Base-by-base conservation (phyloP, 192 early-diverging fungal genomes). In the Coemansia sp. region DNA sequence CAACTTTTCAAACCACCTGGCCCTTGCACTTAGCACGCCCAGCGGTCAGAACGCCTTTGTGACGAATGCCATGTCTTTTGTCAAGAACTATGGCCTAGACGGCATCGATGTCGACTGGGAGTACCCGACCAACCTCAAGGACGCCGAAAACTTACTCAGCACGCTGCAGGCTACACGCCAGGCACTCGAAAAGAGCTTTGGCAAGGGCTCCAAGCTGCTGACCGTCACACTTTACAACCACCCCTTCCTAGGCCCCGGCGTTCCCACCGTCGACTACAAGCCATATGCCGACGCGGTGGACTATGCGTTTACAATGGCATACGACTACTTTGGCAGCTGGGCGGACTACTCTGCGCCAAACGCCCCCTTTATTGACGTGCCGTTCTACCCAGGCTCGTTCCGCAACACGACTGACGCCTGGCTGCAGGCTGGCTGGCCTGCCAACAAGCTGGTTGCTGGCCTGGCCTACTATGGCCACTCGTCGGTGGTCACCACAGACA, bases 41-140 rank as follows among this genome's bases (percentile, higher is more conserved):
- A 76, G 83, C 57, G 77, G 62, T 6, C 82, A 82, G 21, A 48
- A 71, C 18, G 60, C 74, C 4, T 86, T 87, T 65, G 82, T 89
- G 9, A 57, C 63, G 46, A 87, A 86, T 52, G 76, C 81, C 15
- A 44, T 86, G 22, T 24, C 54, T 6, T 82, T 87, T 57, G 68
- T 88, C 14, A 73, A 80, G 33, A 71, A 70, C 6, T 86, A 84
- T 62, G 64, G 80, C 14, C 73, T 90, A 3, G 89, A 91, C 68
- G 90, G 90, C 39, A 80, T 92, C 33, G 90, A 92, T 71, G 68
- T 91, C 50, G 90, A 91, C 72, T 90, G 81, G 86, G 90, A 91
- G 63, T 90, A 87, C 62, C 90, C 84, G 12, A 74, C 61, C 4
- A 62, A 72, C 54, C 15, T 70, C 34, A 69, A 74, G 43, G 88